Base-by-base conservation (phyloP, 768 basidiomycete genomes). In the Tremella yokohamensis region DNA sequence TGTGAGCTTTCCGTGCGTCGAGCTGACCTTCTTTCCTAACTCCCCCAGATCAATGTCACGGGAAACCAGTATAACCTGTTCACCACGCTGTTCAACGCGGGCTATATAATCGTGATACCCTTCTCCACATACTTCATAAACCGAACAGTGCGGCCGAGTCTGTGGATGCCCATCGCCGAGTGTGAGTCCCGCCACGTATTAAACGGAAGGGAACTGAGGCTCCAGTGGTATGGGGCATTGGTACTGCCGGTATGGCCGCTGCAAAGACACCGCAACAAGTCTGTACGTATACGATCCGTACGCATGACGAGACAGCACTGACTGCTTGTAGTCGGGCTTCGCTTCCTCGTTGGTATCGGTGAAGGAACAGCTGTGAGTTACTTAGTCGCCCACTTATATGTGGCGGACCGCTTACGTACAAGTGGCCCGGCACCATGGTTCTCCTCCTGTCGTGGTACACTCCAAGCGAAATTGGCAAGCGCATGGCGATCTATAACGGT, bases 1-100 rank as follows among this genome's bases (percentile, higher is more conserved):
- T 37, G 57, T 58, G 45, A 34, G 57, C 44, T 6, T 22, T 18
- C 7, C 18, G 20, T 50, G n/a, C n/a, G 20, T 24, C 26, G 25
- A 16, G 20, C 40, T 38, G 50, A 22, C 8, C 40, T 4, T 29
- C 49, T 1, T 2, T 15, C 16, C 24, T 22, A 53, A 50, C 50
- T 58, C 11, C 16, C 19, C 16, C 51, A 53, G 11, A 24, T 18
- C 25, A 34, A 34, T 34, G 29, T 34, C 29, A 34, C 29, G 29
- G 57, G 57, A 4, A 58, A 58, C 25, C 51, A 58, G 12, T 39
- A 20, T 18, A 58, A 58, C 26, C 29, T 44, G 12, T 58, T 58
- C 42, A 58, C 57, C 7, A 58, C 57, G 3, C 52, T 53, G 9
- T 58, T 58, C 42, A 58, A 58, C 44, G 52, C 52, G n/a, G 57